Conservation (phyloP, 2,329 filamentous ascomycete genomes). For the Colletotrichum sansevieriae region DNA sequence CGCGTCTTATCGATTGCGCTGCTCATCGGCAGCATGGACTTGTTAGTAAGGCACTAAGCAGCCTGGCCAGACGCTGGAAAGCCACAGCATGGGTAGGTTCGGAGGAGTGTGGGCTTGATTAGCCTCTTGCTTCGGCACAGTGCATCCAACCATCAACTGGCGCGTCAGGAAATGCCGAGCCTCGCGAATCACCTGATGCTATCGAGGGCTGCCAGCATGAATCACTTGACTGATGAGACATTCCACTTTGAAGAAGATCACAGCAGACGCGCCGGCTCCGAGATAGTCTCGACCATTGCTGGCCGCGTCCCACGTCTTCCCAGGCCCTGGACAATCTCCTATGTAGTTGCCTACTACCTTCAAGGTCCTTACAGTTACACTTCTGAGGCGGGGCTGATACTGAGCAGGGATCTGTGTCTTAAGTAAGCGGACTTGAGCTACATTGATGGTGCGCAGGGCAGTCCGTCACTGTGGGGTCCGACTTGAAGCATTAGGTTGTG, state of each 20-base stretch:
- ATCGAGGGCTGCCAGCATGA: slow-evolving; percentile 35
- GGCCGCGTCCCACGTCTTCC: not conserved
- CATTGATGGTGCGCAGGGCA: too few relatives aligned
- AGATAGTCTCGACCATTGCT: slow-evolving; percentile 14
- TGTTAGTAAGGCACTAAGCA: slow-evolving; percentile 8
- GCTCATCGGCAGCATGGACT: not conserved
- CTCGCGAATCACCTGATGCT: slow-evolving; percentile 42
- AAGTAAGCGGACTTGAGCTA: slow-evolving; percentile 22
- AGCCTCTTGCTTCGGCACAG: slow-evolving; percentile 8
- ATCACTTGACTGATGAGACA: slow-evolving; percentile 44
- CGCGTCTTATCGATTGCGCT: slow-evolving; percentile 23
- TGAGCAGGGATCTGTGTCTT: not conserved
- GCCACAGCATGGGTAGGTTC: slow-evolving; percentile 26
- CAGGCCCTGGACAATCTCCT: not conserved
- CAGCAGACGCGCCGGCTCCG: slow-evolving; percentile 28
- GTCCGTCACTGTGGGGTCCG: slow-evolving; percentile 29
- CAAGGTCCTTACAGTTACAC: not conserved
- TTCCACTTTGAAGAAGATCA: slow-evolving; percentile 28
- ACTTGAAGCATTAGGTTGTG: slow-evolving; percentile 9
- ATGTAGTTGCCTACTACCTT: not conserved
- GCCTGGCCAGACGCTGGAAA: not conserved
- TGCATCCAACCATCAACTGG: slow-evolving; percentile 25
- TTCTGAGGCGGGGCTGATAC: slow-evolving; percentile 6
- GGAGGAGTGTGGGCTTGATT: slow-evolving; percentile 23
- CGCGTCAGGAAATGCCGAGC: slow-evolving; percentile 38